Evolutionary conservation across 345 rosid genomes (phyloP).

Genomic region (Isatis tinctoria): DNA sequence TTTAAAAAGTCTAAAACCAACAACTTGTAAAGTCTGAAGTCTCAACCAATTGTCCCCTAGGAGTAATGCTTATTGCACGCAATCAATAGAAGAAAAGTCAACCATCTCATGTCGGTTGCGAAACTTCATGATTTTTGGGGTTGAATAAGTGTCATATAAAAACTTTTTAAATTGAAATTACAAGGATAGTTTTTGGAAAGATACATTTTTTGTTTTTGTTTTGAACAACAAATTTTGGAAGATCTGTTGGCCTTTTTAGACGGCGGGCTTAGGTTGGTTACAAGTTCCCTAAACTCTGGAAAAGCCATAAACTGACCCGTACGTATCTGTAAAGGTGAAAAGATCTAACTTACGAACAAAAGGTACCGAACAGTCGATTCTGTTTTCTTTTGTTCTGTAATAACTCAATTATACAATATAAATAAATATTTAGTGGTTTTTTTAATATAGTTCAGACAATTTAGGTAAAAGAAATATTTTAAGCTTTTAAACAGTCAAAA

Average conservation of each 20-base stretch:
- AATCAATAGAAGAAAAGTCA: neutral
- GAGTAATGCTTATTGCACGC: neutral
- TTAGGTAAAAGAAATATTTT: neutral
- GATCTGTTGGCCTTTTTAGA: neutral
- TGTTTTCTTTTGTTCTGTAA: neutral
- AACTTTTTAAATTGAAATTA: neutral
- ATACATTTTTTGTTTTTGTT: no score
- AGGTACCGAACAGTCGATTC: neutral
- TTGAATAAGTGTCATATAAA: no score
- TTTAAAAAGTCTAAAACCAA: no score
- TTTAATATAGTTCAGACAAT: neutral
- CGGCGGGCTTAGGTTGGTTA: neutral
- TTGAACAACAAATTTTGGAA: no score
- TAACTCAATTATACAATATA: neutral
- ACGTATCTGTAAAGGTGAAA: conserved; percentile 5
- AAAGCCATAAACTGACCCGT: conserved; percentile 18
- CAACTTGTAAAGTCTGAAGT: no score
- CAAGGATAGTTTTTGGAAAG: neutral
- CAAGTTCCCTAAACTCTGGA: conserved; percentile 21
- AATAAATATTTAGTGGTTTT: neutral
- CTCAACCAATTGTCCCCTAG: neutral
- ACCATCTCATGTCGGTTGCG: neutral
- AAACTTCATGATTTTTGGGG: neutral
- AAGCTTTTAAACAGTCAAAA: neutral
- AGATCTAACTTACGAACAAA: neutral